Evolutionary conservation across 2,329 filamentous ascomycete genomes (phyloP).

Genomic region (Neonectria coccinea): DNA sequence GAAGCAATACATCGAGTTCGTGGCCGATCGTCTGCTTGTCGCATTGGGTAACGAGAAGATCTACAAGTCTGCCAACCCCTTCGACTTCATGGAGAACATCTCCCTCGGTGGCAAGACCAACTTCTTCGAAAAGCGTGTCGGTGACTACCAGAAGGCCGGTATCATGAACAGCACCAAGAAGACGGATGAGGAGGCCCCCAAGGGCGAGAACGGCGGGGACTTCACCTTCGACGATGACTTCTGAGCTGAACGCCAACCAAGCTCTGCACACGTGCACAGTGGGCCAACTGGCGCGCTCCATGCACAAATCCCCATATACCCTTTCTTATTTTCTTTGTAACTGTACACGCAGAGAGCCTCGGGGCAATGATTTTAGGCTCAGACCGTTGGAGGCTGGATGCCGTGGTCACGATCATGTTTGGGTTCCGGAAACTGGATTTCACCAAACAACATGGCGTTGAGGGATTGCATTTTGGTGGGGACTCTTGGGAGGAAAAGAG

Average conservation of each 20-base stretch:
- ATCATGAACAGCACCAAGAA: constrained; percentile 95
- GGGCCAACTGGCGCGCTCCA: constrained; percentile 7
- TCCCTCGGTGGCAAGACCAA: constrained; percentile 99
- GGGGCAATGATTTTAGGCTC: constrained; percentile 37
- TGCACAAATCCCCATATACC: constrained; percentile 42
- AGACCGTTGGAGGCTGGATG: constrained; percentile 17
- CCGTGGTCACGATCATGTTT: constrained; percentile 31
- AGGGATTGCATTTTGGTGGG: constrained; percentile 32
- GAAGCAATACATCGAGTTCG: constrained; percentile 99
- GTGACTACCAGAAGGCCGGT: constrained; percentile 99
- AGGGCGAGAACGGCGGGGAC: constrained; percentile 75
- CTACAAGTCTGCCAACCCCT: constrained; percentile 94
- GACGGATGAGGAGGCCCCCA: constrained; percentile 63
- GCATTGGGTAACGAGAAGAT: constrained; percentile 94
- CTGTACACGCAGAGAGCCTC: constrained; percentile 44
- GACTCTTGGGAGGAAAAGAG: neutral
- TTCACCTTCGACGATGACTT: constrained; percentile 98
- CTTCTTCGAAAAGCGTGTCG: constrained; percentile 99
- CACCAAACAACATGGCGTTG: constrained; percentile 38
- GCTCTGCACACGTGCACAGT: constrained; percentile 20
- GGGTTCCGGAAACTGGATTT: constrained; percentile 39
- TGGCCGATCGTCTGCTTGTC: constrained; percentile 93
- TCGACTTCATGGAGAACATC: constrained; percentile 99
- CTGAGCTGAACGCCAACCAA: constrained; percentile 63
- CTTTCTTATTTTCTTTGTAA: constrained; percentile 37